Conservation (phyloP, 2,329 filamentous ascomycete species). For the Sphaerulina vaccinii region DNA sequence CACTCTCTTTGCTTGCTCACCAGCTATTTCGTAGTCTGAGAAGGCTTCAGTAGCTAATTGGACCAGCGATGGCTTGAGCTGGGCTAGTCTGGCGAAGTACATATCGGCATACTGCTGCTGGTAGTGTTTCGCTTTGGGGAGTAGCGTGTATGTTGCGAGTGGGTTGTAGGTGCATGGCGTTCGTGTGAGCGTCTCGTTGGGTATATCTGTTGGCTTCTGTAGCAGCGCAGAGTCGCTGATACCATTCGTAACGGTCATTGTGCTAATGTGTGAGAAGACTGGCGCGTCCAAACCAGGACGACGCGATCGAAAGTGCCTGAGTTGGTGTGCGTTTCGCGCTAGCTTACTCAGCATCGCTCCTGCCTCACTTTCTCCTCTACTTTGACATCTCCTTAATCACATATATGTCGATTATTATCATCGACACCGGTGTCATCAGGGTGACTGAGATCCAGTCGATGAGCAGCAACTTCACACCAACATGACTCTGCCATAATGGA, state of each 20-base stretch:
- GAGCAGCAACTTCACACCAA: no score
- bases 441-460: no score
- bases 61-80: constrained; percentile 82
- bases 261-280: background rate
- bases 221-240: constrained; percentile 26
- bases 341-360: background rate
- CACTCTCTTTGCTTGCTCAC: constrained; percentile 71
- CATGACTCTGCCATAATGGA: no score
- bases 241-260: constrained; percentile 25
- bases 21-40: constrained; percentile 72
- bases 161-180: constrained; percentile 67
- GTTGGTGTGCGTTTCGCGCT: background rate
- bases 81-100: constrained; percentile 88
- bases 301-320: constrained; percentile 11
- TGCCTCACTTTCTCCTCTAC: background rate
- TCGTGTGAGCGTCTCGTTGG: constrained; percentile 51
- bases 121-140: constrained; percentile 67
- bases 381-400: background rate
- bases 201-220: constrained; percentile 34
- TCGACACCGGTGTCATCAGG: no score
- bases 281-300: constrained; percentile 6
- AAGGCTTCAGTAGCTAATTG: constrained; percentile 71
- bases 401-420: background rate
- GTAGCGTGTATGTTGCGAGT: constrained; percentile 70
- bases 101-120: constrained; percentile 96